These are phyloP conservation scores for Coelastrella sp. DNA, from an alignment of 139 green algal species.

Conservation along the genomic window DNA sequence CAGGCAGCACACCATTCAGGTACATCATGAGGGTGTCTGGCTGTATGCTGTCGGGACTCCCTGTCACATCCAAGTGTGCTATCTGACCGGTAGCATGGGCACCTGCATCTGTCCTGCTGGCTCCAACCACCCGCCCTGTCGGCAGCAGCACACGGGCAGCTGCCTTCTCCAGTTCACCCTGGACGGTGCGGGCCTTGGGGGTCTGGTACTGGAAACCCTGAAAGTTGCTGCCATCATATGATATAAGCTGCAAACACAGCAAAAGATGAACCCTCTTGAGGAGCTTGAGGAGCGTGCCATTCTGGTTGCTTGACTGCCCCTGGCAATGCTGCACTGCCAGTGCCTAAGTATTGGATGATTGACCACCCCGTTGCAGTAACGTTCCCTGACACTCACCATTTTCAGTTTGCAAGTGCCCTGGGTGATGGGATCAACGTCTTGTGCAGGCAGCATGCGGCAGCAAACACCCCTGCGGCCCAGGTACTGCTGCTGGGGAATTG, in stretches of 20 bases:
- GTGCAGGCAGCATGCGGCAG: not conserved
- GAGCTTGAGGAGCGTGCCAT: not conserved
- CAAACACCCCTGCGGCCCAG: not conserved
- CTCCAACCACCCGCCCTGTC: constrained; percentile 35
- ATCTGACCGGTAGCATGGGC: constrained; percentile 60
- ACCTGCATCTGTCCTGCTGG: constrained; percentile 60
- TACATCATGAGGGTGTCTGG: constrained; percentile 56
- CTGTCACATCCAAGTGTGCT: constrained; percentile 60
- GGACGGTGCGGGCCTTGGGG: constrained; percentile 46
- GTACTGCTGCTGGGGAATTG: not conserved
- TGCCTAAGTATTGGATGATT: not conserved
- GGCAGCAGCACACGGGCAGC: constrained; percentile 52
- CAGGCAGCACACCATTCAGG: constrained; percentile 61
- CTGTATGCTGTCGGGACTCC: constrained; percentile 33
- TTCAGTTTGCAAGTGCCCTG: constrained; percentile 27
- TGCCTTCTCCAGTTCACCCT: constrained; percentile 61
- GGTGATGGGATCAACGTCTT: not conserved
- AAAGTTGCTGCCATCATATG: constrained; percentile 58
- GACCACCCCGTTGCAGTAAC: not conserved
- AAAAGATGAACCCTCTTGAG: not conserved
- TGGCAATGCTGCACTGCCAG: too few relatives aligned
- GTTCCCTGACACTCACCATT: constrained; percentile 13
- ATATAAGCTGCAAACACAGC: constrained; percentile 11
- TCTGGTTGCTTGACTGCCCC: not conserved
- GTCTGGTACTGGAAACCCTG: constrained; percentile 65